These are phyloP conservation scores for Apiospora arundinis DNA, from an alignment of 2,329 filamentous ascomycete genomes.

Conservation along the genomic window DNA sequence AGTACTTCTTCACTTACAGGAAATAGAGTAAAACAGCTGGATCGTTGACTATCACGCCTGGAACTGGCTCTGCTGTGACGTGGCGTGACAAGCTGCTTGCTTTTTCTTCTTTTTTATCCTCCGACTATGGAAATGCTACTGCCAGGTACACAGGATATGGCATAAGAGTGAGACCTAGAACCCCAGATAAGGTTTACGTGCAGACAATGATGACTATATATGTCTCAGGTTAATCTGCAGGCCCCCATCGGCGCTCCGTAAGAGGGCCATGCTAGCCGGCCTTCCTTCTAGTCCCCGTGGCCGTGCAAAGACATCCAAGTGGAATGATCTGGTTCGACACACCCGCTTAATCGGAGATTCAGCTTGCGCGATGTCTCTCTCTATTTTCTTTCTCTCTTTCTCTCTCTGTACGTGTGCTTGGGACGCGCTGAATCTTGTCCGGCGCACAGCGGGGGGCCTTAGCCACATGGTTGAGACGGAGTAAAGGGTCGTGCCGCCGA, in stretches of 20 bases:
- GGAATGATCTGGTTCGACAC: neutral
- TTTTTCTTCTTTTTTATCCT: neutral
- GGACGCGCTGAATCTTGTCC: neutral
- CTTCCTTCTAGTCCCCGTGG: neutral
- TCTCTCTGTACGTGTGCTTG: too few relatives aligned
- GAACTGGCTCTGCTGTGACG: neutral
- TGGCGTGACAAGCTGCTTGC: neutral
- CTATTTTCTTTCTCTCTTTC: too few relatives aligned
- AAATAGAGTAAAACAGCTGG: neutral
- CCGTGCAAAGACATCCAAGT: neutral
- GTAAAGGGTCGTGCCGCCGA: neutral
- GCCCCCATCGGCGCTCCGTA: slow-evolving; percentile 12
- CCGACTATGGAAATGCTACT: neutral
- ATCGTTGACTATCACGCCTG: neutral
- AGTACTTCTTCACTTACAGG: neutral
- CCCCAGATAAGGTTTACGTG: neutral
- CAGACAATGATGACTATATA: neutral
- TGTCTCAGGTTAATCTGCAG: neutral
- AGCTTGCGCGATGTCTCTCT: neutral
- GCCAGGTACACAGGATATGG: neutral
- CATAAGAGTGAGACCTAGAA: neutral
- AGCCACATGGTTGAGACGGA: neutral
- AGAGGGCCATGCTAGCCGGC: neutral
- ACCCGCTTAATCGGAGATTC: slow-evolving; percentile 1
- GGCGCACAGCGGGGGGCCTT: neutral